These are phyloP conservation scores for Russula olivacea DNA, from an alignment of 768 basidiomycete genomes.

Conservation along the genomic window DNA sequence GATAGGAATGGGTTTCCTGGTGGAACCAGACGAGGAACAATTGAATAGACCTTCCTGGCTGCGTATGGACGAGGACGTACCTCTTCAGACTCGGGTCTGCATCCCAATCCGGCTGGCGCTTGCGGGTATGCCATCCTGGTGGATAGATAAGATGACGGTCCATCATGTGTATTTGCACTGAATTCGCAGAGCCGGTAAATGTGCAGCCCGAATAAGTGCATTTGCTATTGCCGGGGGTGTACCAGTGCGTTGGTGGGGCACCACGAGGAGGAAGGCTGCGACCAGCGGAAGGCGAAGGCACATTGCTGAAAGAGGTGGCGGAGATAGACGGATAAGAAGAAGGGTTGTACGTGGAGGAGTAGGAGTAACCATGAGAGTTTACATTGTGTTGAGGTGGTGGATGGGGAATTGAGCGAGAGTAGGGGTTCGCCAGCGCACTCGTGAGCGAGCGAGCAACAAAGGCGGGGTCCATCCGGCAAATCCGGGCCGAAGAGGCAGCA, in stretches of 20 bases:
- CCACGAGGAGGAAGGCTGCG: conserved; percentile 4
- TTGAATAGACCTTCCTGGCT: neutral
- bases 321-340: conserved; percentile 3
- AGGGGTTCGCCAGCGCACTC: conserved; percentile 30
- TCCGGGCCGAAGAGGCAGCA: neutral
- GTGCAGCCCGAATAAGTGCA: conserved; percentile 61
- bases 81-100: conserved; percentile 78
- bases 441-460: conserved; percentile 27
- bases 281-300: neutral
- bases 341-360: conserved; percentile 32
- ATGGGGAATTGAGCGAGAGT: conserved; percentile 28
- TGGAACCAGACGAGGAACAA: neutral
- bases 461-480: conserved; percentile 3
- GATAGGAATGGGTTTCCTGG: conserved; percentile 65
- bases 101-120: conserved; percentile 63
- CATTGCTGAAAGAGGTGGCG: conserved; percentile 10
- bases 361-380: conserved; percentile 33
- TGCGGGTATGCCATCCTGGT: conserved; percentile 56
- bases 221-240: conserved; percentile 52
- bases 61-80: conserved; percentile 35
- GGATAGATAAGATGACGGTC: conserved; percentile 85
- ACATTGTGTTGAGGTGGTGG: conserved; percentile 23
- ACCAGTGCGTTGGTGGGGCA: conserved; percentile 38
- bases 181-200: conserved; percentile 64
- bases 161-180: conserved; percentile 80